Percentiles rank a stretch among this genome's conserved stretches.
phyloP scores from a whole-genome alignment of 306 rosid genomes.

The Inga leiocalycina region DNA sequence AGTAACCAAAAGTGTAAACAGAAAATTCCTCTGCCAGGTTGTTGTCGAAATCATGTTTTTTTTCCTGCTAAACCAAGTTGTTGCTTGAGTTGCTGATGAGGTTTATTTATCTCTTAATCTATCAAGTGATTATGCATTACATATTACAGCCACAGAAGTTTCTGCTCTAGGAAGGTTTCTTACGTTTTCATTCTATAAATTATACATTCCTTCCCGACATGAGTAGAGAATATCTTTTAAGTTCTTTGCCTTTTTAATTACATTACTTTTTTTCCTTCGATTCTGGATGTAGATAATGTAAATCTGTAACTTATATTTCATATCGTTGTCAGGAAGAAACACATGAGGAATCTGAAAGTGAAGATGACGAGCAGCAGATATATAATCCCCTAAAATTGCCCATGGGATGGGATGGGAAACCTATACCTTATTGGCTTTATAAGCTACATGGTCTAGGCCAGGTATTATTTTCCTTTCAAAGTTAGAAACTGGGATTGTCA shows the following conservation, averaged over 20 bases:
- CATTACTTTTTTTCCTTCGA: background rate
- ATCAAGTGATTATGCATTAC: background rate
- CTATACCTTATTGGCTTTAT: conserved; percentile 98
- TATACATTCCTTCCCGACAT: background rate
- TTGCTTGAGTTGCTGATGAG: background rate
- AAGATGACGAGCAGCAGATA: conserved; percentile 96
- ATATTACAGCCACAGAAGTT: background rate
- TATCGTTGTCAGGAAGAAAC: conserved; percentile 77
- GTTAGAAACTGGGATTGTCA: conserved; percentile 22
- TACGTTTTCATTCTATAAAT: background rate
- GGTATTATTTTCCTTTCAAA: conserved; percentile 53
- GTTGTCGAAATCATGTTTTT: background rate
- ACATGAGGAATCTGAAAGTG: conserved; percentile 89
- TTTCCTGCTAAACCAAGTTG: background rate
- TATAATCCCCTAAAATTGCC: conserved; percentile 98
- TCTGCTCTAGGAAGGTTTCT: background rate
- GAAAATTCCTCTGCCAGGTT: background rate
- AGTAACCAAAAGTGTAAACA: background rate
- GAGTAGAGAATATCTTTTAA: background rate
- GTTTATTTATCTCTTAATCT: background rate
- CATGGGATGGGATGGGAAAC: conserved; percentile 99
- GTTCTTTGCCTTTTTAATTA: background rate
- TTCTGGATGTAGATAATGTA: conserved; percentile 2
- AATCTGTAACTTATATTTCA: background rate
- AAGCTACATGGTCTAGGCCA: conserved; percentile 99